These are phyloP conservation scores for Mycena kentingensis DNA, from an alignment of 768 basidiomycete species.

Conservation along the genomic window DNA sequence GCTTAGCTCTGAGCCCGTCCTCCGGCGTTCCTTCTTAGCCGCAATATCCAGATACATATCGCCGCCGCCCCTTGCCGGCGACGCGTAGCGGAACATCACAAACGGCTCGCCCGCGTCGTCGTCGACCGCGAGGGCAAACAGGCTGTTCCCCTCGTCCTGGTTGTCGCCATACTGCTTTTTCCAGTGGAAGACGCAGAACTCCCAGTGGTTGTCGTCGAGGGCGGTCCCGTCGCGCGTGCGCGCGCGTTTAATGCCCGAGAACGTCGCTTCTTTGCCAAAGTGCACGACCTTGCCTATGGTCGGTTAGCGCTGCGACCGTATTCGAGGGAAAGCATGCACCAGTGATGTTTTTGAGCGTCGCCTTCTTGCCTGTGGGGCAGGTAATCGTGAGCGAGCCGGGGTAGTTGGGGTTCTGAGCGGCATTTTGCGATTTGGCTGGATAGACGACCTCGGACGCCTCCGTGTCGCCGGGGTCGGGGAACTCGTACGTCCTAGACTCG, in stretches of 20 bases:
- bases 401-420: constrained; percentile 1
- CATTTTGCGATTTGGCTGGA: background rate
- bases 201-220: constrained; percentile 17
- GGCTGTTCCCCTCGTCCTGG: constrained; percentile 14
- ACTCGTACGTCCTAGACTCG: constrained; percentile 11
- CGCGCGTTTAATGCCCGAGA: constrained; percentile 18
- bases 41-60: constrained; percentile 19
- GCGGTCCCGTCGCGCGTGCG: constrained; percentile 11
- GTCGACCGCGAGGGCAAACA: constrained; percentile 15
- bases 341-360: constrained; percentile 21
- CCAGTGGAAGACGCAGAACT: constrained; percentile 19
- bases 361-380: constrained; percentile 15
- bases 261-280: constrained; percentile 20
- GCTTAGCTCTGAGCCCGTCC: constrained; percentile 6
- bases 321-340: no score
- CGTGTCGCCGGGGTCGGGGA: constrained; percentile 17
- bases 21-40: constrained; percentile 17
- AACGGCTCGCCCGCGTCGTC: constrained; percentile 19
- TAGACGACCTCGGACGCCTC: constrained; percentile 6
- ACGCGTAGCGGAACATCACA: constrained; percentile 20
- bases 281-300: constrained; percentile 17
- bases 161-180: constrained; percentile 16
- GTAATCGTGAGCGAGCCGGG: constrained; percentile 18
- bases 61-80: constrained; percentile 3
- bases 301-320: no score